Conservation (phyloP, 352 stramenopile species). For the Phytophthora boehmeriae region DNA sequence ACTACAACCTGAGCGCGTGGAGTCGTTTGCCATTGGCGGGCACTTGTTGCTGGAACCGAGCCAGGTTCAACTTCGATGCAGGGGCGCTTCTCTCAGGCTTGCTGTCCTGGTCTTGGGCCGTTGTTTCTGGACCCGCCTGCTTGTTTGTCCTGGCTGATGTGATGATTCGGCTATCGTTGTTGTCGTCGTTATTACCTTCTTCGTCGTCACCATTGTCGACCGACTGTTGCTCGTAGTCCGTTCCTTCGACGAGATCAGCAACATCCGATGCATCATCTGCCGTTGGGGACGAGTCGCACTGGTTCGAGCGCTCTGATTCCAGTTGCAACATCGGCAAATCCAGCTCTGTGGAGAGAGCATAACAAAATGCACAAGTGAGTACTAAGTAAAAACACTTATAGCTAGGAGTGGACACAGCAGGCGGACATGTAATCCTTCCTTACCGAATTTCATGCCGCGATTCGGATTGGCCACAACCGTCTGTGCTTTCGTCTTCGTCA, state of each 20-base stretch:
- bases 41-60: conserved; percentile 60
- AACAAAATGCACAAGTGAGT: background rate
- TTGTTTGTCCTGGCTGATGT: conserved; percentile 15
- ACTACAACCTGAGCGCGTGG: conserved; percentile 14
- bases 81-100: conserved; percentile 11
- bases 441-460: conserved; percentile 23
- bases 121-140: conserved; percentile 23
- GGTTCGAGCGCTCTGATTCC: conserved; percentile 53
- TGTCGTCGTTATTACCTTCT: conserved; percentile 30
- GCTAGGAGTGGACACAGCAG: background rate
- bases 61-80: conserved; percentile 31
- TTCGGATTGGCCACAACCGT: conserved; percentile 6
- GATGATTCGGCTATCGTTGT: conserved; percentile 17
- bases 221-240: conserved; percentile 16
- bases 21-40: conserved; percentile 45
- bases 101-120: conserved; percentile 13
- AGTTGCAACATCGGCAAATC: conserved; percentile 31
- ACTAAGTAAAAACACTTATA: background rate
- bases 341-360: conserved; percentile 19
- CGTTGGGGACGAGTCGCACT: conserved; percentile 43
- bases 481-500: background rate
- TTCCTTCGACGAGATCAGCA: conserved; percentile 12
- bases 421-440: conserved; percentile 5
- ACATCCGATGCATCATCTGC: conserved; percentile 8
- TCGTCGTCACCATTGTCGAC: conserved; percentile 6